Conservation (phyloP, 192 early-diverging fungal species). For the Coemansia umbellata region DNA sequence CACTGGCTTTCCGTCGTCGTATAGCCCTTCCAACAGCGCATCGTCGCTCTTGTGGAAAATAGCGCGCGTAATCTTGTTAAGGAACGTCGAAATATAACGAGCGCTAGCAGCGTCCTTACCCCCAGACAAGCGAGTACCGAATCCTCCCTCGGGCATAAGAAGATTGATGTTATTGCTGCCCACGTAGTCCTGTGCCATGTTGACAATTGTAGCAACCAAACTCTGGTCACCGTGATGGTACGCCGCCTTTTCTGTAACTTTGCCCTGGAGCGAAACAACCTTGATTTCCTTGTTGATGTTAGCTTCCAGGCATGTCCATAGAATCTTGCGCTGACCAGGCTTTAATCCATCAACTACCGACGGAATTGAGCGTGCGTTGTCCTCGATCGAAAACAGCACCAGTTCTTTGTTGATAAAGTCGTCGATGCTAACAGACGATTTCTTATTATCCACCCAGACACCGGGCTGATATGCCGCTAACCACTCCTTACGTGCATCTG, state of each 20-base stretch:
- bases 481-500: conserved; percentile 95
- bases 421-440: conserved; percentile 67
- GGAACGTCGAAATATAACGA: conserved; percentile 91
- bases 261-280: conserved; percentile 82
- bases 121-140: conserved; percentile 85
- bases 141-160: conserved; percentile 81
- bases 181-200: conserved; percentile 91
- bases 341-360: conserved; percentile 93
- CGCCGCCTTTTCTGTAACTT: conserved; percentile 81
- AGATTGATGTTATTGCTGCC: conserved; percentile 93
- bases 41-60: conserved; percentile 83
- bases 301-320: conserved; percentile 81
- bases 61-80: conserved; percentile 67
- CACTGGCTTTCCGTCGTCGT: conserved; percentile 85
- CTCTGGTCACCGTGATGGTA: conserved; percentile 96
- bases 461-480: conserved; percentile 75
- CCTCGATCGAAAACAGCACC: conserved; percentile 90
- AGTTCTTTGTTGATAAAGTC: conserved; percentile 97
- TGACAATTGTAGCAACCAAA: conserved; percentile 81
- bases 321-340: conserved; percentile 93
- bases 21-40: conserved; percentile 71
- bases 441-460: conserved; percentile 83
- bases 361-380: conserved; percentile 93
- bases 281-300: conserved; percentile 82
- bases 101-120: conserved; percentile 94